Percentiles rank a stretch among this genome's conserved stretches.
phyloP scores from a whole-genome alignment of 495 filamentous ascomycete genomes.

The Peziza echinospora region DNA sequence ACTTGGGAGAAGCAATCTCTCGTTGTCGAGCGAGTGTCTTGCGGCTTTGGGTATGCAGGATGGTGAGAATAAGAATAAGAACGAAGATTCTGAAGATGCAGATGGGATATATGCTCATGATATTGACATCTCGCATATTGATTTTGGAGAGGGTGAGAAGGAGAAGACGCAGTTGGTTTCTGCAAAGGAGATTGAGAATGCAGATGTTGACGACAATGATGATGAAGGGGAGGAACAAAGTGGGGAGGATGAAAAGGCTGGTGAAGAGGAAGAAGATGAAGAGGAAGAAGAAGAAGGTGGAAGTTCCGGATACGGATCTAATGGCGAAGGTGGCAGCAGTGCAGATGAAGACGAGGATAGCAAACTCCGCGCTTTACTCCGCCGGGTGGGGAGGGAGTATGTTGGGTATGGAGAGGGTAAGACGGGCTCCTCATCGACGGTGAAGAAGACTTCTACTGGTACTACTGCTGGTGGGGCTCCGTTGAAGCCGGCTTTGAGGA shows the following conservation, averaged over 20 bases:
- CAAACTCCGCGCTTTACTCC: constrained; percentile 23
- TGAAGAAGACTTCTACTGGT: too few relatives aligned
- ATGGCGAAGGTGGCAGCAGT: constrained; percentile 20
- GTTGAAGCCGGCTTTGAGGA: too few relatives aligned
- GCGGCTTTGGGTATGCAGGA: background rate
- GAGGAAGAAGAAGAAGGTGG: background rate
- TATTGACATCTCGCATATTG: too few relatives aligned
- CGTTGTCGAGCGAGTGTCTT: background rate
- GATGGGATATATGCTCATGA: too few relatives aligned
- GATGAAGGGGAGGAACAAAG: background rate
- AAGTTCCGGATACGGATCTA: constrained; percentile 22
- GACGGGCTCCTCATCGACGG: too few relatives aligned
- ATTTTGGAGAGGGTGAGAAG: too few relatives aligned
- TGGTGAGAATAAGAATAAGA: background rate
- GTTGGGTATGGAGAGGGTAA: background rate
- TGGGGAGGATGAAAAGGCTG: background rate
- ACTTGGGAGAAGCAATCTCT: background rate
- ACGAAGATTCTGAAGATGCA: background rate
- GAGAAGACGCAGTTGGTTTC: too few relatives aligned
- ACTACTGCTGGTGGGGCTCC: too few relatives aligned
- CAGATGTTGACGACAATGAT: background rate
- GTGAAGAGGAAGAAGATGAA: background rate
- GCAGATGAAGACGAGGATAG: constrained; percentile 26
- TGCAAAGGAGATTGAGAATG: background rate
- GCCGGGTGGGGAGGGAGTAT: background rate